Percentiles rank a stretch among this genome's conserved stretches.
phyloP scores from a whole-genome alignment of 495 filamentous ascomycete genomes.

The Podospora appendiculata region DNA sequence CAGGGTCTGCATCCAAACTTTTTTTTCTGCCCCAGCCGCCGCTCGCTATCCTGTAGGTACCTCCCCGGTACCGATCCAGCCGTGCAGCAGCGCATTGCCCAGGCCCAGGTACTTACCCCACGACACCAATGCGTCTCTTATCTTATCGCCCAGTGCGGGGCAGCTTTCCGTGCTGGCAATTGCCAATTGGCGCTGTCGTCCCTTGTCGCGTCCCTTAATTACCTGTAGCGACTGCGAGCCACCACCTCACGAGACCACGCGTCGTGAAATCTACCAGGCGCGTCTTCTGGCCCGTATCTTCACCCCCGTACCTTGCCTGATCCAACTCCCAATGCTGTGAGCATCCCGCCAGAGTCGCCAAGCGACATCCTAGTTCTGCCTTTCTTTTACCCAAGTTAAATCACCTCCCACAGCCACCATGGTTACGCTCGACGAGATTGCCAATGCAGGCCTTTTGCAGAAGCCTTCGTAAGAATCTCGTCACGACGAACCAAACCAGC shows the following conservation, averaged over 20 bases:
- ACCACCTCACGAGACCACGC: constrained; percentile 8
- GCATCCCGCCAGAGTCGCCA: no score
- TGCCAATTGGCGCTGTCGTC: background rate
- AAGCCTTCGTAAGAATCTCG: constrained; percentile 19
- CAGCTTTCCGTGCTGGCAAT: constrained; percentile 1
- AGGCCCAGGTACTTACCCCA: constrained; percentile 11
- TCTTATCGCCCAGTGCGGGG: constrained; percentile 23
- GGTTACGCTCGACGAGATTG: constrained; percentile 26
- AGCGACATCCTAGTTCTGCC: background rate
- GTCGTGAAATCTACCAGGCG: constrained; percentile 4
- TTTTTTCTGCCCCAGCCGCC: constrained; percentile 10
- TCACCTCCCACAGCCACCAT: constrained; percentile 5
- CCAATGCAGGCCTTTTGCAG: constrained; percentile 17
- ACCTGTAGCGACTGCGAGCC: background rate
- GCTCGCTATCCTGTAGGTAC: no score
- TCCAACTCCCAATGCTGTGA: background rate
- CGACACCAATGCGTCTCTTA: constrained; percentile 8
- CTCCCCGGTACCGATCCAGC: constrained; percentile 5
- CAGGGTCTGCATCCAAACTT: constrained; percentile 7
- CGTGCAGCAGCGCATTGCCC: constrained; percentile 8
- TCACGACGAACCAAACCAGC: no score
- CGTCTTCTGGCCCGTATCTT: constrained; percentile 3
- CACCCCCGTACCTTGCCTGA: background rate
- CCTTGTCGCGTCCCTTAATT: constrained; percentile 1
- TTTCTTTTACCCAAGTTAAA: background rate